Percentiles rank a stretch among this genome's conserved stretches.
phyloP scores from a whole-genome alignment of 768 basidiomycete genomes.

The Galerina marginata region DNA sequence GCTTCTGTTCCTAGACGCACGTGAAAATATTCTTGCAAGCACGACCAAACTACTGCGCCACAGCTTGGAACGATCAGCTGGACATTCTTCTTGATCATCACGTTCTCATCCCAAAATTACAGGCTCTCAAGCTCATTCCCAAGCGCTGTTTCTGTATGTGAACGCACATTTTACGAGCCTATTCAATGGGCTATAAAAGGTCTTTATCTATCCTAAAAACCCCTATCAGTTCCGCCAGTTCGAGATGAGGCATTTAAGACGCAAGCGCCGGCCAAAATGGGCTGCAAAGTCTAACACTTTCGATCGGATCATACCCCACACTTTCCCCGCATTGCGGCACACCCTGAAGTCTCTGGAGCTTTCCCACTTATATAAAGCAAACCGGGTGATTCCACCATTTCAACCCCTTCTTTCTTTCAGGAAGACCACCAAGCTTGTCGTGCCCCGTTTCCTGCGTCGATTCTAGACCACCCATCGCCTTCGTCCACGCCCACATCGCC shows the following conservation, averaged over 20 bases:
- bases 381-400: slow-evolving; percentile 16
- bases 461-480: neutral
- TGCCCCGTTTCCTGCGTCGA: neutral
- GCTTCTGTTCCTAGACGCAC: neutral
- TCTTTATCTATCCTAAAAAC: neutral
- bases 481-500: neutral
- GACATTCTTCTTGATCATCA: slow-evolving; percentile 4
- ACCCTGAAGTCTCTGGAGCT: slow-evolving; percentile 19
- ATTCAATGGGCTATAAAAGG: neutral
- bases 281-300: slow-evolving; percentile 7
- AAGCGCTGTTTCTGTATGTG: slow-evolving; percentile 1
- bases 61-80: neutral
- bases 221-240: neutral
- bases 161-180: neutral
- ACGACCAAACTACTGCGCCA: neutral
- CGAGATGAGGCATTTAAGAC: neutral
- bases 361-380: slow-evolving; percentile 39
- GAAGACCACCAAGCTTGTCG: neutral
- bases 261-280: neutral
- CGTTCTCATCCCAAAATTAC: neutral
- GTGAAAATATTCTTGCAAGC: neutral
- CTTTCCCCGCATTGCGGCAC: slow-evolving; percentile 24
- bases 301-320: slow-evolving; percentile 29
- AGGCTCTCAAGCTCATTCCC: neutral
- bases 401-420: slow-evolving; percentile 10